phyloP scores from a whole-genome alignment of 129 eudicot species.

The Flaveria linearis region DNA sequence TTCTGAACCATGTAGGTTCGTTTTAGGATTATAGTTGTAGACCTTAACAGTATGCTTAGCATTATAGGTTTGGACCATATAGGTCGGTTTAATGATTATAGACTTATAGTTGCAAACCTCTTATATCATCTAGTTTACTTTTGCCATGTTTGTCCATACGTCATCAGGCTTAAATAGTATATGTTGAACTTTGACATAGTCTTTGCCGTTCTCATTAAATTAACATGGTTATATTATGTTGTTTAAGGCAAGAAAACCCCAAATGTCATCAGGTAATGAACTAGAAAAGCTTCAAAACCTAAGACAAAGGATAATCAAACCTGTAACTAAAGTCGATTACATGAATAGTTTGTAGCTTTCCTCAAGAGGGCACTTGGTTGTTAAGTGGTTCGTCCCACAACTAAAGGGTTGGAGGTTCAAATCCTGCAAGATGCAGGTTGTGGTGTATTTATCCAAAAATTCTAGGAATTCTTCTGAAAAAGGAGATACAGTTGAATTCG shows the following conservation, averaged over 20 bases:
- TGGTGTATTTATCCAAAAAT: too few relatives aligned
- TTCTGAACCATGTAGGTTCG: neutral
- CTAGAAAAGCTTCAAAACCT: constrained; percentile 3
- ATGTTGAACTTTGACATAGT: neutral
- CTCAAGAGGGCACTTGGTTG: too few relatives aligned
- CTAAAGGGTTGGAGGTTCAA: too few relatives aligned
- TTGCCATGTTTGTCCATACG: neutral
- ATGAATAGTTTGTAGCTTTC: neutral
- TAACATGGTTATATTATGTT: neutral
- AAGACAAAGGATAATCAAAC: constrained; percentile 17
- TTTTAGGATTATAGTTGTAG: neutral
- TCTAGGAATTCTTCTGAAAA: too few relatives aligned
- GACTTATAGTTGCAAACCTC: neutral
- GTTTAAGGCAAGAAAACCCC: constrained; percentile 16
- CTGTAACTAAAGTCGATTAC: neutral
- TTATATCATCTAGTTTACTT: neutral
- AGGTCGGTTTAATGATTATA: neutral
- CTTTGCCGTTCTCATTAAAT: neutral
- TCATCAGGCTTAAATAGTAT: neutral
- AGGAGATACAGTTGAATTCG: too few relatives aligned
- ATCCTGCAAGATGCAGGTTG: too few relatives aligned
- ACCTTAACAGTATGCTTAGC: neutral
- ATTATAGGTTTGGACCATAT: neutral
- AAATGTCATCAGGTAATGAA: neutral
- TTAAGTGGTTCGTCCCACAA: too few relatives aligned